Evolutionary conservation across 352 stramenopile species (phyloP).

Genomic region (Blastocystis sp.): DNA sequence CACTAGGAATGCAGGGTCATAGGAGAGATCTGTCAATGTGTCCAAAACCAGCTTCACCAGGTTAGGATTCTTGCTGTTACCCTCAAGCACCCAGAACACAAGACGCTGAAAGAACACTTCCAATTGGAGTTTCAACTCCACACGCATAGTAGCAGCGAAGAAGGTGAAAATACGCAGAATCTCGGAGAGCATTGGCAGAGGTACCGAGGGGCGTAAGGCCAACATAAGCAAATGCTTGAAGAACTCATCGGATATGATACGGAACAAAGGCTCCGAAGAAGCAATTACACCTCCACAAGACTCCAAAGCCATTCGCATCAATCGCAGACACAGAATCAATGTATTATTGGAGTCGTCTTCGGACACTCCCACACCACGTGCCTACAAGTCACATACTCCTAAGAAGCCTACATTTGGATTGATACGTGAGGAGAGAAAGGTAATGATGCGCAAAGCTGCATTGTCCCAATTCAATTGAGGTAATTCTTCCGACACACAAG

Average conservation of each 20-base stretch:
- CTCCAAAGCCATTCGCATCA: conserved; percentile 67
- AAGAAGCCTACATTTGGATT: conserved; percentile 11
- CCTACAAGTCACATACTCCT: neutral
- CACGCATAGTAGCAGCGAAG: conserved; percentile 30
- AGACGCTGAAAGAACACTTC: conserved; percentile 62
- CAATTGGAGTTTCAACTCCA: conserved; percentile 55
- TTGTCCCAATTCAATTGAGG: neutral
- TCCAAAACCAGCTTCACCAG: conserved; percentile 63
- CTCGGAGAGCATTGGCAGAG: conserved; percentile 23
- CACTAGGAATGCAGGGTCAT: conserved; percentile 62
- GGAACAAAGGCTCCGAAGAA: conserved; percentile 31
- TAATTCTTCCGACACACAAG: neutral
- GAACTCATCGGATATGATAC: conserved; percentile 63
- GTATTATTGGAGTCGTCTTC: conserved; percentile 67
- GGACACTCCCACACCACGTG: conserved; percentile 56
- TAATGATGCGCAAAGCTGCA: conserved; percentile 51
- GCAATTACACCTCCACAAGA: conserved; percentile 49
- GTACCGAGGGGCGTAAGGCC: neutral
- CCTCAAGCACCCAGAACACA: conserved; percentile 27
- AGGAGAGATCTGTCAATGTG: conserved; percentile 58
- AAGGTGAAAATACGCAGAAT: conserved; percentile 63
- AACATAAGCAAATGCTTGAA: conserved; percentile 67
- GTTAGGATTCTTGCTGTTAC: conserved; percentile 6
- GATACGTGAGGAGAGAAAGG: conserved; percentile 55
- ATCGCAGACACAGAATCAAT: conserved; percentile 36